A percentile compares a stretch with the other conserved stretches of the same genome.
These are phyloP conservation scores for Ramalina peruviana DNA, from an alignment of 495 filamentous ascomycete species.

Conservation along the genomic window DNA sequence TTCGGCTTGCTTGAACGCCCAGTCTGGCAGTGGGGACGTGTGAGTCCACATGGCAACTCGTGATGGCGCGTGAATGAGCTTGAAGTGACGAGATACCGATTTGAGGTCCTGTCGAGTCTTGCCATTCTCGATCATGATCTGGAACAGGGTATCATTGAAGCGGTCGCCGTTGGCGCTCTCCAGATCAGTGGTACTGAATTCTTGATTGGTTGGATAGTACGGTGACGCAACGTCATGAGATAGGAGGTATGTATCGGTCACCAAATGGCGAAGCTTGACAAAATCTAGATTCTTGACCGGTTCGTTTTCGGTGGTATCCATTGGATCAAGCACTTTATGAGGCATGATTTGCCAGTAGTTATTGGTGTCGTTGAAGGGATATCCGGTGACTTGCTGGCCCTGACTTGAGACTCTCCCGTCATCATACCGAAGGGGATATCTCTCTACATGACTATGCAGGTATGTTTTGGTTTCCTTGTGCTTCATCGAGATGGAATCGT, in stretches of 20 bases:
- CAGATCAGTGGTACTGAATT: constrained; percentile 73
- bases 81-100: constrained; percentile 82
- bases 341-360: constrained; percentile 96
- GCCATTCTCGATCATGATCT: constrained; percentile 77
- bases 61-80: constrained; percentile 81
- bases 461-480: constrained; percentile 97
- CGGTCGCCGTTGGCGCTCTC: constrained; percentile 66
- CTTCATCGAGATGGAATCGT: constrained; percentile 70
- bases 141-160: constrained; percentile 83
- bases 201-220: constrained; percentile 93
- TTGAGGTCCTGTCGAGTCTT: constrained; percentile 77
- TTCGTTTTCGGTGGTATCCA: constrained; percentile 28
- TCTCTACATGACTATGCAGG: constrained; percentile 82
- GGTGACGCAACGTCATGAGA: constrained; percentile 99
- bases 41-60: constrained; percentile 99
- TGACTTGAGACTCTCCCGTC: constrained; percentile 96
- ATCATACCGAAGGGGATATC: constrained; percentile 87
- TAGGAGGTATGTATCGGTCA: constrained; percentile 75
- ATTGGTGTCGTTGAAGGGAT: constrained; percentile 96
- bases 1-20: constrained; percentile 93
- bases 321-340: constrained; percentile 34
- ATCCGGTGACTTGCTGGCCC: constrained; percentile 94
- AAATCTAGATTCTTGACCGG: constrained; percentile 75
- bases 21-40: constrained; percentile 81
- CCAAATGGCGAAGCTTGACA: constrained; percentile 74